phyloP scores from a whole-genome alignment of 2,329 filamentous ascomycete genomes.

The Coleophoma eucalyptorum region DNA sequence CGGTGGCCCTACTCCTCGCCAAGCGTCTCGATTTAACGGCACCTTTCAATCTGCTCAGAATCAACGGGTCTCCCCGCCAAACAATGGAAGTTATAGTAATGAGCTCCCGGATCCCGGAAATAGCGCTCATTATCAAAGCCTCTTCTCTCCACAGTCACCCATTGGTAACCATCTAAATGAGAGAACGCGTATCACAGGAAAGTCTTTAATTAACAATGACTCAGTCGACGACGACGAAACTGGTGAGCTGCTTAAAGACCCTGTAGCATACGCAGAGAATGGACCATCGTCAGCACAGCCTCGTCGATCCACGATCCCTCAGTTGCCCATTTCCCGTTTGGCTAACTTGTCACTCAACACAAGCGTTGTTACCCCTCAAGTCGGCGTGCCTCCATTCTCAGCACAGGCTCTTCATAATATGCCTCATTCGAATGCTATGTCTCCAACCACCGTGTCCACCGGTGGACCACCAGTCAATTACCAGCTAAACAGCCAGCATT shows the following conservation, averaged over 20 bases:
- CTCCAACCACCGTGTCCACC: constrained; percentile 50
- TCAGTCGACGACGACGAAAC: constrained; percentile 69
- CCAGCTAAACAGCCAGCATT: constrained; percentile 52
- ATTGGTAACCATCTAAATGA: constrained; percentile 68
- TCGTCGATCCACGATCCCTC: constrained; percentile 68
- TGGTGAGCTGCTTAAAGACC: constrained; percentile 66
- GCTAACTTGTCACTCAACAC: constrained; percentile 69
- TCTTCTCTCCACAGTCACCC: constrained; percentile 72
- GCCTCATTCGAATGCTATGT: constrained; percentile 40
- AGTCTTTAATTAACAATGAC: constrained; percentile 69
- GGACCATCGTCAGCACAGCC: constrained; percentile 46
- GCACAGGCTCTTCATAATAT: constrained; percentile 23
- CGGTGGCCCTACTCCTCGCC: constrained; percentile 20
- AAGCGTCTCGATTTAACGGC: constrained; percentile 50
- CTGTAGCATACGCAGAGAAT: constrained; percentile 71
- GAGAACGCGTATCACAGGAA: constrained; percentile 57
- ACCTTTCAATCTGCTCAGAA: constrained; percentile 43
- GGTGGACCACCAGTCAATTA: constrained; percentile 41
- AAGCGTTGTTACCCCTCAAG: constrained; percentile 38
- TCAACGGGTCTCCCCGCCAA: constrained; percentile 45
- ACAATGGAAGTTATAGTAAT: constrained; percentile 48
- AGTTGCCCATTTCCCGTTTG: constrained; percentile 67
- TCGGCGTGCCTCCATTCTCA: constrained; percentile 17
- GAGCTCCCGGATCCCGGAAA: constrained; percentile 58
- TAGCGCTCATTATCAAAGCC: constrained; percentile 50